Conservation (phyloP, 2,329 filamentous ascomycete species). For the Ceratocystiopsis brevicomis region DNA sequence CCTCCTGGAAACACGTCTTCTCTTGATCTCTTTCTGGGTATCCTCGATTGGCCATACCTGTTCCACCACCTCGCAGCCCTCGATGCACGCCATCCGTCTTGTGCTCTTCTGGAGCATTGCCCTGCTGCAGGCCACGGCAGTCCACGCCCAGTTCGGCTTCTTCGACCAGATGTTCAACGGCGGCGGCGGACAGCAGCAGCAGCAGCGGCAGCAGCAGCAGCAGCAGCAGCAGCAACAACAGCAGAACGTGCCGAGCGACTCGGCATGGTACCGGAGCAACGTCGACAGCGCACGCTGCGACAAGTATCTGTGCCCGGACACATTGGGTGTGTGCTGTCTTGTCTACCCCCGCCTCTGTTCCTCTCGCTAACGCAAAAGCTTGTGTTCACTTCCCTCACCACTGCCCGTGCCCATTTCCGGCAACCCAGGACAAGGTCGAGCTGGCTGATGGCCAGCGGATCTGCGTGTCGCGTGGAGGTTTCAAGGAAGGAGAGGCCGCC, state of each 20-base stretch:
- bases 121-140: constrained; percentile 31
- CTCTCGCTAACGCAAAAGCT: constrained; percentile 22
- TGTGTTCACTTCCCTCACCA: constrained; percentile 96
- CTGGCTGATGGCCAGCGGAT: constrained; percentile 51
- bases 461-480: constrained; percentile 59
- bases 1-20: no score
- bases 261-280: constrained; percentile 44
- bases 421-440: constrained; percentile 61
- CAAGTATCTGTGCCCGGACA: constrained; percentile 88
- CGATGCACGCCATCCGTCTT: constrained; percentile 9
- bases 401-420: constrained; percentile 75
- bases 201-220: constrained; percentile 30
- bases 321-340: constrained; percentile 31
- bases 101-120: constrained; percentile 31
- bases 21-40: neutral
- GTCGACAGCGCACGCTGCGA: constrained; percentile 54
- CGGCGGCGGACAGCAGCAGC: constrained; percentile 32
- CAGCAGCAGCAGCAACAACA: constrained; percentile 42
- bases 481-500: constrained; percentile 49
- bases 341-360: neutral
- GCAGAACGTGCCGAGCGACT: constrained; percentile 73
- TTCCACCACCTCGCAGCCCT: no score
- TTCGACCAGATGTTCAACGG: constrained; percentile 89
- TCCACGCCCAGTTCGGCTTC: constrained; percentile 76
- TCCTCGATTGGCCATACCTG: no score